Evolutionary conservation across 805 yeast species (phyloP).

Genomic region (Saccharomycopsis fermentans): DNA sequence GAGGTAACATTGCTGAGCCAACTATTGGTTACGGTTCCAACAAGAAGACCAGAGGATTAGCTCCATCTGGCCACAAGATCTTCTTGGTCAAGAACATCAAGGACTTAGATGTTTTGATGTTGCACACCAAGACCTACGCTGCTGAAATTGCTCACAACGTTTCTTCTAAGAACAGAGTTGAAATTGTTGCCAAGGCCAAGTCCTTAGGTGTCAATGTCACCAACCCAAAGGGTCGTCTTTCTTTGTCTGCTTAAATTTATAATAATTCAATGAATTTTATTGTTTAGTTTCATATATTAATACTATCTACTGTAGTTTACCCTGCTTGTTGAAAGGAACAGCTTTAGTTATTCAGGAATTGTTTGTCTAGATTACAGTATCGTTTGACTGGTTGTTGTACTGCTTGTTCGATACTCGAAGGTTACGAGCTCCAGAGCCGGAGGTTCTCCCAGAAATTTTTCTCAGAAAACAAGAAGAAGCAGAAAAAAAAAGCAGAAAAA

Average conservation of each 20-base stretch:
- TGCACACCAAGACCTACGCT: constrained; percentile 98
- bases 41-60: constrained; percentile 94
- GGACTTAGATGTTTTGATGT: constrained; percentile 89
- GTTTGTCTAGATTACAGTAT: too few relatives aligned
- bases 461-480: too few relatives aligned
- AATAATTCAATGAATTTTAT: constrained; percentile 2
- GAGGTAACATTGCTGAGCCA: constrained; percentile 99
- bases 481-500: too few relatives aligned
- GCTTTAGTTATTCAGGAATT: too few relatives aligned
- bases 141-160: constrained; percentile 99
- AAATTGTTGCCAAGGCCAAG: constrained; percentile 92
- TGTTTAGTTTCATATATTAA: neutral
- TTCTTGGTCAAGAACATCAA: constrained; percentile 85
- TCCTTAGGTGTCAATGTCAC: constrained; percentile 97
- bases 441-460: too few relatives aligned
- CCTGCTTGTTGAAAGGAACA: too few relatives aligned
- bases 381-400: too few relatives aligned
- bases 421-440: too few relatives aligned
- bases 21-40: constrained; percentile 99
- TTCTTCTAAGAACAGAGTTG: constrained; percentile 97
- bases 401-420: too few relatives aligned
- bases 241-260: constrained; percentile 79
- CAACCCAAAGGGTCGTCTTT: constrained; percentile 97
- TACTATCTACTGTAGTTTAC: neutral
- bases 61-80: constrained; percentile 97